Conservation (phyloP, 164 flowering plant genomes). For the Magnolia officinalis region DNA sequence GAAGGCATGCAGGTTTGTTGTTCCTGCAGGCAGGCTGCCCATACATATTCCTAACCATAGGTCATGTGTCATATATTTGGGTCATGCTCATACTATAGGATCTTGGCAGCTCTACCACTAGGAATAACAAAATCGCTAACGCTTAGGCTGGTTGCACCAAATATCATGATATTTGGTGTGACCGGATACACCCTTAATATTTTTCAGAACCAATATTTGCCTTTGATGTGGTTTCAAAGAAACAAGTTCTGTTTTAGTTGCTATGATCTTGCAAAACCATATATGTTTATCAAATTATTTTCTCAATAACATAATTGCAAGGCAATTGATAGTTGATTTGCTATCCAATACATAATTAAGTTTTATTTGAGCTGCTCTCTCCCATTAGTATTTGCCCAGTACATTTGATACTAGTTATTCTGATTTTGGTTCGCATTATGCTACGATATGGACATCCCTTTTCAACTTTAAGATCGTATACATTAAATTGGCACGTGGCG, state of each 20-base stretch:
- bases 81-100: background rate
- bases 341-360: background rate
- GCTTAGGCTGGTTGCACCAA: too few relatives aligned
- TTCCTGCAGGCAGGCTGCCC: background rate
- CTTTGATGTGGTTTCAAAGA: background rate
- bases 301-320: background rate
- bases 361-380: background rate
- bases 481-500: background rate
- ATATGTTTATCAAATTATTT: background rate
- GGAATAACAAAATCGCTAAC: too few relatives aligned
- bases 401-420: background rate
- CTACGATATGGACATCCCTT: background rate
- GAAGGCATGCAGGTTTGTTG: constrained; percentile 99
- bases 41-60: background rate
- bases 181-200: background rate
- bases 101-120: background rate
- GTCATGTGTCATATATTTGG: background rate
- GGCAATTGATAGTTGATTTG: background rate
- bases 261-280: background rate
- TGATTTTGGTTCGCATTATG: background rate
- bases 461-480: too few relatives aligned
- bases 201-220: background rate
- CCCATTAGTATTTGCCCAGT: background rate
- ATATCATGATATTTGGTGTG: too few relatives aligned
- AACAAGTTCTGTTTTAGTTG: background rate